phyloP scores from a whole-genome alignment of 192 early-diverging fungal species.

The Gigaspora rosea region DNA sequence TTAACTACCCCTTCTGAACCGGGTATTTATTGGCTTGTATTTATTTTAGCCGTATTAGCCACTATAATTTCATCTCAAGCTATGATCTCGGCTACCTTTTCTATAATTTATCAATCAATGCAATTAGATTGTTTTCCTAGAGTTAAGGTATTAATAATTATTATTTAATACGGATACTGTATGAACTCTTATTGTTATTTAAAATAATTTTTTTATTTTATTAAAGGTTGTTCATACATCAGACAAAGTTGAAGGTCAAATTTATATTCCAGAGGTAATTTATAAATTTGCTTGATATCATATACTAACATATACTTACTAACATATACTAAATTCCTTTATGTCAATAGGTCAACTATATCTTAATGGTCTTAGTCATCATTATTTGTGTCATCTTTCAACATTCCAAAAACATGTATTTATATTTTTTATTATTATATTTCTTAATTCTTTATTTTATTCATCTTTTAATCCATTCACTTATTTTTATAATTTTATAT shows the following conservation, averaged over 20 bases:
- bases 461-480: no score
- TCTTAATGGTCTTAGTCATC: slow-evolving; percentile 45
- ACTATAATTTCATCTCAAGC: slow-evolving; percentile 65
- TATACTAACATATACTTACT: no score
- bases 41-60: slow-evolving; percentile 53
- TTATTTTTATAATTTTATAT: no score
- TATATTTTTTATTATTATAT: slow-evolving; percentile 38
- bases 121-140: slow-evolving; percentile 52
- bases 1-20: background rate
- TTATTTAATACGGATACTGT: background rate
- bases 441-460: background rate
- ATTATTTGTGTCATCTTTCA: slow-evolving; percentile 43
- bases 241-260: slow-evolving; percentile 34
- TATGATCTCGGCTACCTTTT: slow-evolving; percentile 55
- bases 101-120: slow-evolving; percentile 56
- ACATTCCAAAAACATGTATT: slow-evolving; percentile 40
- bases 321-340: background rate
- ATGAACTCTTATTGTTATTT: background rate
- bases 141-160: slow-evolving; percentile 31
- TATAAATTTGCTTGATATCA: no score
- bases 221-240: slow-evolving; percentile 43
- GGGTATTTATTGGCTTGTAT: slow-evolving; percentile 41
- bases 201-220: background rate
- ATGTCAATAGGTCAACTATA: slow-evolving; percentile 39
- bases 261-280: slow-evolving; percentile 53